Evolutionary conservation across 371 early-diverging fungal genomes (phyloP), one percentile per base, ranked within the genome.

Genomic region (Apophysomyces ossiformis): DNA sequence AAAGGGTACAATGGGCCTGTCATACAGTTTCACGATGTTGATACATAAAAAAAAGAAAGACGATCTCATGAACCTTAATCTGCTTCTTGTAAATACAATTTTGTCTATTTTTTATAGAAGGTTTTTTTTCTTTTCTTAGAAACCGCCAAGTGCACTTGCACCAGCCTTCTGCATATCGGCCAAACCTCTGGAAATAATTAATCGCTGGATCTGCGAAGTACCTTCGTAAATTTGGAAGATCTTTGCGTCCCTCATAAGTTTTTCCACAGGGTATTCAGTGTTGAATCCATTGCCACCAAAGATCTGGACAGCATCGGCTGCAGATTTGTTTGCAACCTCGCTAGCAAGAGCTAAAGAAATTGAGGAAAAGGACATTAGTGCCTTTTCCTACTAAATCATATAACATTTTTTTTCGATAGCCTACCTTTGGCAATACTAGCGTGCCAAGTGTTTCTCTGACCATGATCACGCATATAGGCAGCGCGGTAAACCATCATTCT

Each of bases 201-300:
- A 76, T 56, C 97, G 88, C 83, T 97, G 97, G 72, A 97, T 94
- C 83, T 98, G 96, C 15, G 91, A 89, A 5, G 98, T 98, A 61
- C 98, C 98, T 79, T 98, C 98, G 73, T 97, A 98, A 64, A 98
- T 97, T 82, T 91, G 92, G 83, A 95, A 96, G 70, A 96, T 96
- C 81, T 95, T 96, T 57, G 96, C 94, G 69, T 95, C 96, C 60
- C 93, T 87, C 84, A 89, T 93, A 61, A 95, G 82, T 82, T 97
- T 96, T 76, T 96, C 96, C 5, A 95, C 95, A 0, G 92, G 93
- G 73, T 90, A 92, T 72, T 91, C 92, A 7, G 76, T 86, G 84
- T 96, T 96, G 87, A 90, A 95, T 3, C 97, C 98, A 74, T 94
- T 94, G 58, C 97, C 97, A 37, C 98, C 98, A 87, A 95, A 96